These are phyloP conservation scores for Trichoderma sp. DNA, from an alignment of 2,329 filamentous ascomycete species.

Conservation along the genomic window DNA sequence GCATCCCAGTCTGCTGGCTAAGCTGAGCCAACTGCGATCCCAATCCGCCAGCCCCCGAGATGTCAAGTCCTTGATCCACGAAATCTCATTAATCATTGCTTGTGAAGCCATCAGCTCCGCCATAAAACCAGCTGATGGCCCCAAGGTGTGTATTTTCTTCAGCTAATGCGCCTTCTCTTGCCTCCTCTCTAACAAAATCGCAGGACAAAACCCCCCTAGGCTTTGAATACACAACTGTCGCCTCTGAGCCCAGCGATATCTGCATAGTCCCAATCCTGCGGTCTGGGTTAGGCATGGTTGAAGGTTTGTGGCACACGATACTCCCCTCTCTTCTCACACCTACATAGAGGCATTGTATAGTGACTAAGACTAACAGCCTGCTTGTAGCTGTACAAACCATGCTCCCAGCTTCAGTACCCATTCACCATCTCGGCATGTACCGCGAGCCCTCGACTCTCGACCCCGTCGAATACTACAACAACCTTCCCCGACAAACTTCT, in stretches of 20 bases:
- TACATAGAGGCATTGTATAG: neutral
- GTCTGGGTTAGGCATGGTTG: constrained; percentile 87
- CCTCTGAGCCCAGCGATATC: constrained; percentile 62
- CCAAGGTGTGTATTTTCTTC: constrained; percentile 51
- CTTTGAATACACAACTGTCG: constrained; percentile 66
- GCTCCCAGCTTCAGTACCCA: constrained; percentile 73
- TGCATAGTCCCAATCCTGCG: constrained; percentile 90
- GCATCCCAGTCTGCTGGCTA: constrained; percentile 83
- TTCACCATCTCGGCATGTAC: constrained; percentile 94
- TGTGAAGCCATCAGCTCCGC: constrained; percentile 73
- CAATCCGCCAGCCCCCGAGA: constrained; percentile 66
- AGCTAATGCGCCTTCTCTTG: neutral
- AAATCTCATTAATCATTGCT: constrained; percentile 78
- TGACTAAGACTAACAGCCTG: constrained; percentile 20
- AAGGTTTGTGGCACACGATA: constrained; percentile 50
- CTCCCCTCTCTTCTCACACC: neutral
- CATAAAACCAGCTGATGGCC: constrained; percentile 55
- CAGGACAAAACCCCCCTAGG: constrained; percentile 78
- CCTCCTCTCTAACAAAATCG: neutral
- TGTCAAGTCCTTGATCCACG: constrained; percentile 77
- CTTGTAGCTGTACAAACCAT: constrained; percentile 70
- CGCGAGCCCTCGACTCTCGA: constrained; percentile 83
- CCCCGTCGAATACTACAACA: constrained; percentile 97
- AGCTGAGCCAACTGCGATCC: constrained; percentile 86
- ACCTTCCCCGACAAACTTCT: constrained; percentile 72